These are phyloP conservation scores for barley (Hordeum vulgare) DNA, from an alignment of 176 grass and related monocot genomes.

Conservation along the genomic window MorexV3_pseudomolecules_assembly NC_058522.1:488624125-488624624, in stretches of 20 bases:
- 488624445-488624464: constrained; percentile 57
- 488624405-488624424: constrained; percentile 65
- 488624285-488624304: not conserved
- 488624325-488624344: not conserved
- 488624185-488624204: not conserved
- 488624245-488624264: not conserved
- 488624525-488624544: not conserved
- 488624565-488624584: not conserved
- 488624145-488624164: not conserved
- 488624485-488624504: not conserved
- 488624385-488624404: constrained; percentile 63
- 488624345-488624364: not conserved
- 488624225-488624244: not conserved
- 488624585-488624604: not conserved
- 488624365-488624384: not conserved
- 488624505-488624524: not conserved
- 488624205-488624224: not conserved
- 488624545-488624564: not conserved
- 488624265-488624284: not conserved
- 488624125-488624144: not conserved
- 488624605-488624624: not conserved
- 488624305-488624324: not conserved
- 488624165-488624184: not conserved
- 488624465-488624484: not conserved
- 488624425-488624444: constrained; percentile 41